Percentiles rank a stretch among this genome's conserved stretches.
phyloP scores from a whole-genome alignment of 192 early-diverging fungal species.

The Podila horticola region DNA sequence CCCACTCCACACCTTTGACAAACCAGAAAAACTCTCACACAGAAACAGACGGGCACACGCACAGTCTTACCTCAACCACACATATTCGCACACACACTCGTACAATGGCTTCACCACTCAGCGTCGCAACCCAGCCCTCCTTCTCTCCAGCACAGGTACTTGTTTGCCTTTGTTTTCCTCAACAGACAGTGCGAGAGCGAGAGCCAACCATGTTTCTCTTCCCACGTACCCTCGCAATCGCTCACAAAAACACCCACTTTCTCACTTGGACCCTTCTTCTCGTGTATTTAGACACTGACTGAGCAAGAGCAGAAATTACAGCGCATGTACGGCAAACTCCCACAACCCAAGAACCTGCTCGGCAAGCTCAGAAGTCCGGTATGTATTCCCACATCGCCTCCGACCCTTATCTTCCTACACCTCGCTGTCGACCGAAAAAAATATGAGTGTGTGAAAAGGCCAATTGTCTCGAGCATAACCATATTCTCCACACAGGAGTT shows the following conservation, averaged over 20 bases:
- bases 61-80: background rate
- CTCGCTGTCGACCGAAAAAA: background rate
- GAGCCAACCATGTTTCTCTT: background rate
- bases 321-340: conserved; percentile 83
- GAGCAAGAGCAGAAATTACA: conserved; percentile 81
- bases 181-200: too few relatives aligned
- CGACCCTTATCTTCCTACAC: background rate
- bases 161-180: too few relatives aligned
- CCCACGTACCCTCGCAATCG: background rate
- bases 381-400: conserved; percentile 1
- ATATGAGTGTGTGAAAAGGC: background rate
- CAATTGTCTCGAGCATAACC: too few relatives aligned
- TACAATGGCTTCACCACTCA: conserved; percentile 4
- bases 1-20: background rate
- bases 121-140: conserved; percentile 29
- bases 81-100: background rate
- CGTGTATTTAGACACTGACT: conserved; percentile 65
- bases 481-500: too few relatives aligned
- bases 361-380: conserved; percentile 58
- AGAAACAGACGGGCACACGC: background rate
- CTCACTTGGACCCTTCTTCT: background rate
- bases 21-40: background rate
- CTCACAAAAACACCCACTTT: background rate
- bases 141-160: conserved; percentile 30
- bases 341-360: conserved; percentile 78